These are phyloP conservation scores for Balansia obtecta DNA, from an alignment of 2,329 filamentous ascomycete genomes.

Conservation along the genomic window DNA sequence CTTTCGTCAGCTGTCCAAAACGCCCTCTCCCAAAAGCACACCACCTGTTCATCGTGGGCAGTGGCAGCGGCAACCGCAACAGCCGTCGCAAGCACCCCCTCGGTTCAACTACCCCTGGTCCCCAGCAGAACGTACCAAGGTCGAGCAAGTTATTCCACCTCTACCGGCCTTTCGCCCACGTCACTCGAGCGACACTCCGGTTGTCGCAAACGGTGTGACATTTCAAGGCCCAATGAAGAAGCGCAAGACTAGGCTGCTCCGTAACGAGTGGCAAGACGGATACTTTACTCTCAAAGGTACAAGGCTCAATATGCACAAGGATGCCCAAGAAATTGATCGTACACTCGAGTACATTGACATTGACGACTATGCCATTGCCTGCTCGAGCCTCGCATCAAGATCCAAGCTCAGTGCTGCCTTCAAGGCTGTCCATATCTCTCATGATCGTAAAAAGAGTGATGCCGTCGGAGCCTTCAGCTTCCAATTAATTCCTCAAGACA, in stretches of 20 bases:
- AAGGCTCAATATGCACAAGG: constrained; percentile 63
- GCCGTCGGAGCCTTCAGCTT: constrained; percentile 65
- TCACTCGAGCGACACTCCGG: constrained; percentile 15
- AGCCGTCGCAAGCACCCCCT: constrained; percentile 38
- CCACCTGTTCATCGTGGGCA: constrained; percentile 22
- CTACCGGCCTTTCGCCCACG: constrained; percentile 13
- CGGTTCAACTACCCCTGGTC: constrained; percentile 46
- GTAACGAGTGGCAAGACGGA: constrained; percentile 87
- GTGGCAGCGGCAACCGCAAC: constrained; percentile 16
- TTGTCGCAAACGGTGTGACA: constrained; percentile 39
- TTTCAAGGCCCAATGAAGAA: constrained; percentile 90
- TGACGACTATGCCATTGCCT: constrained; percentile 79
- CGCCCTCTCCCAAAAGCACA: constrained; percentile 21
- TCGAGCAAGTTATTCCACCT: constrained; percentile 33
- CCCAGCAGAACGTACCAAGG: constrained; percentile 29
- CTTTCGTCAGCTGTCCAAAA: constrained; percentile 23
- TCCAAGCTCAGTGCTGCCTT: constrained; percentile 81
- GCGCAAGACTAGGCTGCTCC: constrained; percentile 76
- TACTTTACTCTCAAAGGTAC: constrained; percentile 78
- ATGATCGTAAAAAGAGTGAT: constrained; percentile 38
- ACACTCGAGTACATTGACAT: constrained; percentile 74
- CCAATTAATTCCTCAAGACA: constrained; percentile 65
- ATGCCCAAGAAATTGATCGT: constrained; percentile 35
- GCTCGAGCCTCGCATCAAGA: constrained; percentile 60
- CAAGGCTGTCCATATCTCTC: constrained; percentile 60